A percentile compares a stretch with the other conserved stretches of the same genome.
These are phyloP conservation scores for Elsinoe batatas DNA, from an alignment of 2,329 filamentous ascomycete genomes.

Conservation along the genomic window DNA sequence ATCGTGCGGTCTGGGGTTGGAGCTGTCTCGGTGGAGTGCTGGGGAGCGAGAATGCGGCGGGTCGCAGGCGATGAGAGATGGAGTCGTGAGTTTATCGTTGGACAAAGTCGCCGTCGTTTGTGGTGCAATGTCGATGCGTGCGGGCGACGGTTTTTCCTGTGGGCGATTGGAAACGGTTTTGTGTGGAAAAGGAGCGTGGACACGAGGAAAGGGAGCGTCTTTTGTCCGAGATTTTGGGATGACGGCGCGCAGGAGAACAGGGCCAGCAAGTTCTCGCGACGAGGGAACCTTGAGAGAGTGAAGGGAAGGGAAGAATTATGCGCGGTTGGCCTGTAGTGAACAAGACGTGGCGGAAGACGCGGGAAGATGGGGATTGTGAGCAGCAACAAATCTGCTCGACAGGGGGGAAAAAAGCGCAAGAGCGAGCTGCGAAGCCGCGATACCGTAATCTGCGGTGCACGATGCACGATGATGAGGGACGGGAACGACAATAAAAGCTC, in stretches of 20 bases:
- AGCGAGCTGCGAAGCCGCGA: too few relatives aligned
- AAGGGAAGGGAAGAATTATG: not conserved
- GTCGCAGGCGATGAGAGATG: too few relatives aligned
- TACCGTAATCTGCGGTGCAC: not conserved
- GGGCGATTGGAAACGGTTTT: conserved; percentile 1
- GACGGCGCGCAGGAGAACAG: not conserved
- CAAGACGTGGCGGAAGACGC: conserved; percentile 1
- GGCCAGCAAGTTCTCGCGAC: conserved; percentile 1
- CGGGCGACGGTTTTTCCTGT: not conserved
- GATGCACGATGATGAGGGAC: conserved; percentile 2
- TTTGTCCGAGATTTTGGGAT: not conserved
- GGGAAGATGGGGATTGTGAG: not conserved
- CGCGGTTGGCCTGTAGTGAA: not conserved
- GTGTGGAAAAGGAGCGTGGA: conserved; percentile 12
- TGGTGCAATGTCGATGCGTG: conserved; percentile 9
- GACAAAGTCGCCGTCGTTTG: conserved; percentile 3
- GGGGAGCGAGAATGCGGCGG: too few relatives aligned
- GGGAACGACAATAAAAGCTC: conserved; percentile 7
- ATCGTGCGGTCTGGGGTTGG: conserved; percentile 9
- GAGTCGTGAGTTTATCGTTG: conserved; percentile 4
- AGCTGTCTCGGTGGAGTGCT: not conserved
- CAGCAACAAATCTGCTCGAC: too few relatives aligned
- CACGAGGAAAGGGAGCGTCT: conserved; percentile 8
- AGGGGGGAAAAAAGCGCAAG: not conserved
- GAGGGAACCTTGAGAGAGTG: not conserved